Base-by-base conservation (phyloP, 495 filamentous ascomycete species). In the Penicillium silybi region DNA sequence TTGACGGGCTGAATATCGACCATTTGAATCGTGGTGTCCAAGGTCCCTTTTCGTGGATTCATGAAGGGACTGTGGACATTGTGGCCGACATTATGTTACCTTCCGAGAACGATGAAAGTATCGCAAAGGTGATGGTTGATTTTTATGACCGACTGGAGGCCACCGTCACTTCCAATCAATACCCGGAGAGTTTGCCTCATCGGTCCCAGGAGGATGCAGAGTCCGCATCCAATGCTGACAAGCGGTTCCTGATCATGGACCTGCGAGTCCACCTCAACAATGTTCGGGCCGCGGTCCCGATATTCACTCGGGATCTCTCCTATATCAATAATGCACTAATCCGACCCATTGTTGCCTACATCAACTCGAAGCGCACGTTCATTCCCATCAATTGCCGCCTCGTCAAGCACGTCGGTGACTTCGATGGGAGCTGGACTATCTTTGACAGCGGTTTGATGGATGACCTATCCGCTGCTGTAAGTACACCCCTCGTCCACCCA, bases 271-370 rank as follows among this genome's bases (percentile, higher is more conserved):
- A 95, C 64, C 81, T 98, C 42, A 97, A 95, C 66, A 89, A 96
- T 59, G 90, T 96, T 22, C 85, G 87, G 50, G 93, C 93, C 35
- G 84, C 86, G 0, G 91, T 98, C 1, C 93, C 93, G 0, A 80
- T 98, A 47, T 97, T 97, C 69, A 93, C 87, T 20, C 81, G 78
- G 48, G 87, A 96, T 66, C 77, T 97, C 13, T 93, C 89, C 27
- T 97, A 97, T 69, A 88, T 96, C 54, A 97, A 97, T 68, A 92
- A 92, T 62, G 93, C 93, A 3, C 82, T 98, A 6, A 86, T 97
- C 37, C 83, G 93, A 22, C 93, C 93, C 15, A 98, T 98, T 48
- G 93, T 98, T n/a, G 95, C 93, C 1, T 98, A 97, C 63, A 97
- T 98, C 70, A 98, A 98, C 68, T 89, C 89, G 26, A 83, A 87